Evolutionary conservation across 106 monocot genomes (phyloP).

Genomic region (Phalaenopsis equestris): DNA sequence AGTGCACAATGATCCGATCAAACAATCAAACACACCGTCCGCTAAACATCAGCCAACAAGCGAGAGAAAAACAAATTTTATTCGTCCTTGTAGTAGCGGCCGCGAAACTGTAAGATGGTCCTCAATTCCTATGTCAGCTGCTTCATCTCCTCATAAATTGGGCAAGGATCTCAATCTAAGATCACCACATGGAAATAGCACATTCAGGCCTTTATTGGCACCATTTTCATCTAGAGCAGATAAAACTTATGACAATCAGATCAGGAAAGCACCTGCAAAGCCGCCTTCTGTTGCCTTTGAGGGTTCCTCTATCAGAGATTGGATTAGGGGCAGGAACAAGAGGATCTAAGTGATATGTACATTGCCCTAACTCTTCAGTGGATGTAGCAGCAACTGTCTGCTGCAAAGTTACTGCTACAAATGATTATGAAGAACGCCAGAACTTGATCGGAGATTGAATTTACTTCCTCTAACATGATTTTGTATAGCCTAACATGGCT

Average conservation of each 20-base stretch:
- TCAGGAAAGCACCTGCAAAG: constrained; percentile 22
- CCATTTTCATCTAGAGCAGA: constrained; percentile 17
- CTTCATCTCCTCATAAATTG: constrained; percentile 20
- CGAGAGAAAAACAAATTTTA: constrained; percentile 26
- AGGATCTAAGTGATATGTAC: constrained; percentile 25
- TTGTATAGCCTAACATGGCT: constrained; percentile 7
- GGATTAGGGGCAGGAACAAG: constrained; percentile 44
- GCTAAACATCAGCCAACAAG: constrained; percentile 17
- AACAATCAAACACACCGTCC: constrained; percentile 16
- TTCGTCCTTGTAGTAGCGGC: constrained; percentile 12
- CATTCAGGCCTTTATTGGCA: constrained; percentile 6
- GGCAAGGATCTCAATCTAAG: constrained; percentile 19
- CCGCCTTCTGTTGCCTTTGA: constrained; percentile 11
- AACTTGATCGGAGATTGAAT: background rate
- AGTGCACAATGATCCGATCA: constrained; percentile 19
- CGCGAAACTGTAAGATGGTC: constrained; percentile 33
- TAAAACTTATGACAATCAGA: constrained; percentile 27
- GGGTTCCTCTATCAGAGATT: constrained; percentile 32
- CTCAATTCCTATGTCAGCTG: constrained; percentile 9
- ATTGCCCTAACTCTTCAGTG: constrained; percentile 2
- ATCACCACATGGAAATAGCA: constrained; percentile 4
- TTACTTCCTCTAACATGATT: constrained; percentile 1
- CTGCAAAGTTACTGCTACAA: no score
- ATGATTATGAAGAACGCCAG: background rate
- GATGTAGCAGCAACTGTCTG: background rate